Percentiles rank a stretch among this genome's conserved stretches.
These are phyloP conservation scores for Phytophthora foliorum DNA, from an alignment of 352 stramenopile genomes.

Conservation along the genomic window DNA sequence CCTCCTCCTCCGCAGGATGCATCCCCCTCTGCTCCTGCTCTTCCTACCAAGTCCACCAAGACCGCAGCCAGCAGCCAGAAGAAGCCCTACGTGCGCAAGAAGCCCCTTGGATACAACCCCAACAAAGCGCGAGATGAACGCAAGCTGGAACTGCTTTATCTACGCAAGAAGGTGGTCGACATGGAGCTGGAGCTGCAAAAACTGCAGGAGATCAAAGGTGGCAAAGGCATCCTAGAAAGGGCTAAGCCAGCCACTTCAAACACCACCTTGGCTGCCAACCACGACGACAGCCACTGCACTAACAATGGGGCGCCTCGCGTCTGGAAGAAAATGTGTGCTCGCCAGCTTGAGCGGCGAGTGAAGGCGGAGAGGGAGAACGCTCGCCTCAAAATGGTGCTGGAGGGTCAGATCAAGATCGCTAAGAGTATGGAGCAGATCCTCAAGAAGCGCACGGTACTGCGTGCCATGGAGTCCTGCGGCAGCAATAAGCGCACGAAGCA, in stretches of 20 bases:
- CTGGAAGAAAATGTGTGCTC: constrained; percentile 44
- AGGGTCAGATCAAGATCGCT: constrained; percentile 50
- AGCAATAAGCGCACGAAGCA: constrained; percentile 45
- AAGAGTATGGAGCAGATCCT: constrained; percentile 51
- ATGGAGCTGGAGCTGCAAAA: constrained; percentile 50
- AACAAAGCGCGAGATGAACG: constrained; percentile 59
- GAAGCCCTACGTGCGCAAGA: constrained; percentile 38
- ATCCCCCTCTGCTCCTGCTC: neutral
- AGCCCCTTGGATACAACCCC: constrained; percentile 45
- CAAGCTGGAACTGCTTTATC: constrained; percentile 49
- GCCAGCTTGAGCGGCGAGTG: constrained; percentile 38
- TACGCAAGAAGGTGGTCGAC: constrained; percentile 50
- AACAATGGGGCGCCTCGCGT: constrained; percentile 29
- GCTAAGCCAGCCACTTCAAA: neutral
- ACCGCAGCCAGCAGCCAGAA: constrained; percentile 5
- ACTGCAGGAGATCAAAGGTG: constrained; percentile 32
- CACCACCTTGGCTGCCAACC: neutral
- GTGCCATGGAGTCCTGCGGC: constrained; percentile 34
- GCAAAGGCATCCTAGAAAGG: neutral
- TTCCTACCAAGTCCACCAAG: constrained; percentile 3
- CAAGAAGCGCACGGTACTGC: constrained; percentile 41
- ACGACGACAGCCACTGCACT: neutral
- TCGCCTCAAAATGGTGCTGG: constrained; percentile 45
- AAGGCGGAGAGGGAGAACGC: constrained; percentile 48
- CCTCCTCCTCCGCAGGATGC: constrained; percentile 4